Percentiles rank a stretch among this genome's conserved stretches.
phyloP scores from a whole-genome alignment of 2,329 filamentous ascomycete genomes.

The Clarireedia homoeocarpa region DNA sequence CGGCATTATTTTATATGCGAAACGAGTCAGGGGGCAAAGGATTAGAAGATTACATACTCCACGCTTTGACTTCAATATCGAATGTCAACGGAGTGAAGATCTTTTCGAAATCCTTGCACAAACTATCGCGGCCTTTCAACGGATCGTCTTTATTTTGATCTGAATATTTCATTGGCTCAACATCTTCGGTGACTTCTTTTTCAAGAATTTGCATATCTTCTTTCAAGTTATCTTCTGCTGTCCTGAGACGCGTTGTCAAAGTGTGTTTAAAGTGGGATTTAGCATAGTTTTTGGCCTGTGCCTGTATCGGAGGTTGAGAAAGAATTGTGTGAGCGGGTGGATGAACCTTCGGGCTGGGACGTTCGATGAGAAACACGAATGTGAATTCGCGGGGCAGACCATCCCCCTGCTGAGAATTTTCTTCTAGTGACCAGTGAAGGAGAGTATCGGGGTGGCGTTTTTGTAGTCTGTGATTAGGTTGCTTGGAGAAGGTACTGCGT shows the following conservation, averaged over 20 bases:
- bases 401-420: slow-evolving; percentile 39
- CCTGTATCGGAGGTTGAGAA: neutral
- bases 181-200: no score
- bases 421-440: slow-evolving; percentile 42
- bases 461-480: neutral
- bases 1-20: no score
- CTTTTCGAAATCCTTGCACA: neutral
- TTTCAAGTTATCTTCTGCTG: neutral
- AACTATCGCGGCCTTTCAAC: neutral
- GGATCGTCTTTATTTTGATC: no score
- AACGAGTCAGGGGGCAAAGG: no score
- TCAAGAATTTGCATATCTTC: neutral
- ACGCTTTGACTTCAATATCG: no score
- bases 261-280: neutral
- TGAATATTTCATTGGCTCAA: no score
- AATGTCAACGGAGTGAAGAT: neutral
- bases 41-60: no score
- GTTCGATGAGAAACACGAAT: slow-evolving; percentile 38
- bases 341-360: slow-evolving; percentile 6
- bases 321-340: slow-evolving; percentile 7
- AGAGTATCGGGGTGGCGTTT: slow-evolving; percentile 19
- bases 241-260: neutral
- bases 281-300: no score
- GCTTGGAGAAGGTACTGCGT: neutral
- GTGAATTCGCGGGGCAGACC: slow-evolving; percentile 44